phyloP scores from a whole-genome alignment of 2,329 filamentous ascomycete species.

The Dactylellina leptospora region DNA sequence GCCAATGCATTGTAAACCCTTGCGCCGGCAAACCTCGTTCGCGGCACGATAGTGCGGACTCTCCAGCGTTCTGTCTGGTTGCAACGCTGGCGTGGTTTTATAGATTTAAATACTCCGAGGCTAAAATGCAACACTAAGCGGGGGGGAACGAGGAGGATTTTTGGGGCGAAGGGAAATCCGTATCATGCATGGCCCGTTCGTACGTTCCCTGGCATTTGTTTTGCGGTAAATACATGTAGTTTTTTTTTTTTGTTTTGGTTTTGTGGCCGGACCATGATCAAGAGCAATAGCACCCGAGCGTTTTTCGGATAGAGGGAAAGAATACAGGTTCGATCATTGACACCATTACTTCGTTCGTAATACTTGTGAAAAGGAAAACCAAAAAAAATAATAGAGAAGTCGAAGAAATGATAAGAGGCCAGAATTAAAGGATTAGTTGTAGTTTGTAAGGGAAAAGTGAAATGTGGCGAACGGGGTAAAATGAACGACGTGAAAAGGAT shows the following conservation, averaged over 20 bases:
- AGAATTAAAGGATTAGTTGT: constrained; percentile 40
- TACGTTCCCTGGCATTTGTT: constrained; percentile 20
- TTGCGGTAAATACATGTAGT: constrained; percentile 44
- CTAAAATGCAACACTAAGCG: constrained; percentile 52
- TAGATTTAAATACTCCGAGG: constrained; percentile 50
- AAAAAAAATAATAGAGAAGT: constrained; percentile 14
- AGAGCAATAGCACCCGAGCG: constrained; percentile 26
- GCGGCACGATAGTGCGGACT: constrained; percentile 38
- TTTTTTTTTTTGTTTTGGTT: constrained; percentile 3
- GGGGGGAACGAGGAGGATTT: constrained; percentile 5
- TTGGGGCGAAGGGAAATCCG: constrained; percentile 24
- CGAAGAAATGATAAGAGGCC: constrained; percentile 24
- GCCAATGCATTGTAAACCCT: constrained; percentile 18
- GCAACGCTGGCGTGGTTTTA: constrained; percentile 11
- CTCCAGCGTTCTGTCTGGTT: too few relatives aligned
- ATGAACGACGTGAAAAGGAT: constrained; percentile 36
- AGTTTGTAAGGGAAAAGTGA: constrained; percentile 15
- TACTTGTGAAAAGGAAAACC: constrained; percentile 21
- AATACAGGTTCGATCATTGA: constrained; percentile 46
- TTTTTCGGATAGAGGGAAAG: constrained; percentile 15
- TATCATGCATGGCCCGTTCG: constrained; percentile 33
- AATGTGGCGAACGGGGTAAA: constrained; percentile 39
- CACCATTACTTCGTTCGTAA: constrained; percentile 51
- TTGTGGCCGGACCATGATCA: background rate
- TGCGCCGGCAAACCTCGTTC: constrained; percentile 33